phyloP scores from a whole-genome alignment of 345 rosid genomes.

The Pseudoturritis turrita region DNA sequence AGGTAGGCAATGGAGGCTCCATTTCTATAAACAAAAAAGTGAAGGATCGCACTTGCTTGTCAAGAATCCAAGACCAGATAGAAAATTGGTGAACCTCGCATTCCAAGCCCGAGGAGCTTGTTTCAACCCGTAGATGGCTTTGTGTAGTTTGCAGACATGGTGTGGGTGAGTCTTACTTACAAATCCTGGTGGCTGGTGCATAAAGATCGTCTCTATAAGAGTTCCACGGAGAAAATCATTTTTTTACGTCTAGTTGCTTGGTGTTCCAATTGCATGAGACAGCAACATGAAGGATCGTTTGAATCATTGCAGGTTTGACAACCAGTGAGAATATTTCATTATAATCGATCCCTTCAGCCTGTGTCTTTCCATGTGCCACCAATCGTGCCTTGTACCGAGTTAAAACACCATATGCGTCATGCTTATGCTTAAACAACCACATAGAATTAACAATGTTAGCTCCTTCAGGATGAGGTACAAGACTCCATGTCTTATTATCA shows the following conservation, averaged over 20 bases:
- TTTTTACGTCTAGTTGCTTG: neutral
- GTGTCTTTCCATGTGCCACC: neutral
- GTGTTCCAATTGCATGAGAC: neutral
- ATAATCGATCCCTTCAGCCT: neutral
- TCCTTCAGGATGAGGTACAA: too few species aligned
- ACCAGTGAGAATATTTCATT: neutral
- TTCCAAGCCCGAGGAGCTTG: neutral
- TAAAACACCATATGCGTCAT: neutral
- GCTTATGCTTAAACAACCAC: too few species aligned
- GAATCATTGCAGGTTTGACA: neutral
- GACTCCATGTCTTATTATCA: too few species aligned
- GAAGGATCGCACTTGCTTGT: neutral
- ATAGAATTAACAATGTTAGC: too few species aligned
- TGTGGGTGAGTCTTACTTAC: neutral
- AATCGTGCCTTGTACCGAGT: neutral
- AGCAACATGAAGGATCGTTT: neutral
- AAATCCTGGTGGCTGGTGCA: neutral
- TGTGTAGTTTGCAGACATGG: neutral
- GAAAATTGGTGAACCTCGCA: neutral
- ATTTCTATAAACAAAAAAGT: neutral
- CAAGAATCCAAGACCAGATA: neutral
- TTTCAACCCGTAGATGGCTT: neutral
- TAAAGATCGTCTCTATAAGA: neutral
- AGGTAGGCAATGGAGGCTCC: neutral
- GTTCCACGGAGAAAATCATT: neutral